These are phyloP conservation scores for Ramichloridium luteum DNA, from an alignment of 2,329 filamentous ascomycete species.

Conservation along the genomic window DNA sequence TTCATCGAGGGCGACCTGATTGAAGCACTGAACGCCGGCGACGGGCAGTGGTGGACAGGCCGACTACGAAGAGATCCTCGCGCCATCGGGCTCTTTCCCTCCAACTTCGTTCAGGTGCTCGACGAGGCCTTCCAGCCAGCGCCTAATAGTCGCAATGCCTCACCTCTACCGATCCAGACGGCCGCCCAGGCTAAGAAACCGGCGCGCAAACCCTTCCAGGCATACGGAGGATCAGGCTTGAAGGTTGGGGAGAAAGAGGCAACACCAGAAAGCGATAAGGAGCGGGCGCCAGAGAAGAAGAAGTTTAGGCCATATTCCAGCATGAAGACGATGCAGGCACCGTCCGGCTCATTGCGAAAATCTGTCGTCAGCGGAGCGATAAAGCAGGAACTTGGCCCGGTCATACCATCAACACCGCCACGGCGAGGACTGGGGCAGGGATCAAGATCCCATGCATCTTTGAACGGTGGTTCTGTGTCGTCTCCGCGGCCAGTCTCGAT, in stretches of 20 bases:
- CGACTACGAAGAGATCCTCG: conserved; percentile 78
- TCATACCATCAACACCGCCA: conserved; percentile 23
- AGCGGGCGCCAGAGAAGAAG: conserved; percentile 22
- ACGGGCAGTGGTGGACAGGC: conserved; percentile 98
- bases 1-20: conserved; percentile 97
- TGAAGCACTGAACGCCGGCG: conserved; percentile 93
- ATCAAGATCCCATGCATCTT: too few species aligned
- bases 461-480: too few species aligned
- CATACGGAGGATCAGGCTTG: conserved; percentile 35
- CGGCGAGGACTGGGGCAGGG: conserved; percentile 10
- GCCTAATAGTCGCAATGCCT: conserved; percentile 46
- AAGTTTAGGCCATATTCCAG: conserved; percentile 37
- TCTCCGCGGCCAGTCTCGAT: too few species aligned
- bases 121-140: conserved; percentile 70
- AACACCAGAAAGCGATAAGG: conserved; percentile 20
- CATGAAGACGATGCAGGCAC: conserved; percentile 36
- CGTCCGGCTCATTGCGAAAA: conserved; percentile 17
- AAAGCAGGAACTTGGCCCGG: conserved; percentile 14
- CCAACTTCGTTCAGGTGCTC: conserved; percentile 90
- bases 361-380: conserved; percentile 6
- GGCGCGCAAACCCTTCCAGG: conserved; percentile 53
- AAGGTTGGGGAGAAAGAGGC: conserved; percentile 20
- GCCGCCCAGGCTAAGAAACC: conserved; percentile 44
- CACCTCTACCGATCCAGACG: conserved; percentile 33
- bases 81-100: conserved; percentile 86